Conservation (phyloP, 78 protist genomes). For the Speleostelium caveatum region DNA sequence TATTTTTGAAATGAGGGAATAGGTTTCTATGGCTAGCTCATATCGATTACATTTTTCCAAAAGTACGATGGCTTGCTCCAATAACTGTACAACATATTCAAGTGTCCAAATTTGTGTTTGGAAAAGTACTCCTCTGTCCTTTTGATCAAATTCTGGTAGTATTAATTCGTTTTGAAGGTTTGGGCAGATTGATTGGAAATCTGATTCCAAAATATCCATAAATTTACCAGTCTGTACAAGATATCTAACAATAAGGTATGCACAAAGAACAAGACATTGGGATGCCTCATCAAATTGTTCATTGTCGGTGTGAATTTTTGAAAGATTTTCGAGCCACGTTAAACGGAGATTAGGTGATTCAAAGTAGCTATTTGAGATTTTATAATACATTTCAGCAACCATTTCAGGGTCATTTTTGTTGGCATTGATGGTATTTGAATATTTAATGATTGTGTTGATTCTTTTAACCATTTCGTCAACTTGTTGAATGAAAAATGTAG, state of each 20-base stretch:
- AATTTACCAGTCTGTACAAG: constrained; percentile 13
- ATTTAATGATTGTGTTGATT: constrained; percentile 60
- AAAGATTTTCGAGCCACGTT: constrained; percentile 79
- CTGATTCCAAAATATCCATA: background rate
- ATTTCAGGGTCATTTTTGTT: constrained; percentile 68
- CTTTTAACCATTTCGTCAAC: constrained; percentile 68
- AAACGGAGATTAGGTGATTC: constrained; percentile 82
- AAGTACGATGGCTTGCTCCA: constrained; percentile 39
- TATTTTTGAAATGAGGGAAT: constrained; percentile 53
- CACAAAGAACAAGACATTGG: constrained; percentile 69
- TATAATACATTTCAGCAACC: constrained; percentile 71
- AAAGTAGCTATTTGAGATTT: constrained; percentile 67
- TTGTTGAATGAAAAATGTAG: constrained; percentile 20
- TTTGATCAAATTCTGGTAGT: constrained; percentile 42
- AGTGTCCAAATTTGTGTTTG: constrained; percentile 56
- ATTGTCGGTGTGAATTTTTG: constrained; percentile 53
- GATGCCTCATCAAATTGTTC: constrained; percentile 66
- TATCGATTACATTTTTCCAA: constrained; percentile 32
- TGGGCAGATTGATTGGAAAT: constrained; percentile 59
- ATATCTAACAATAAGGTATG: constrained; percentile 36
- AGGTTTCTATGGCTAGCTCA: constrained; percentile 72
- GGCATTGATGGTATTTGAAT: constrained; percentile 48
- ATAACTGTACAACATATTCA: constrained; percentile 25
- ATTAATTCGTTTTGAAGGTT: constrained; percentile 29
- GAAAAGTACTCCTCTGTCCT: constrained; percentile 44